Conservation (phyloP, 352 stramenopile genomes). For the Phytophthora capsici region DNA sequence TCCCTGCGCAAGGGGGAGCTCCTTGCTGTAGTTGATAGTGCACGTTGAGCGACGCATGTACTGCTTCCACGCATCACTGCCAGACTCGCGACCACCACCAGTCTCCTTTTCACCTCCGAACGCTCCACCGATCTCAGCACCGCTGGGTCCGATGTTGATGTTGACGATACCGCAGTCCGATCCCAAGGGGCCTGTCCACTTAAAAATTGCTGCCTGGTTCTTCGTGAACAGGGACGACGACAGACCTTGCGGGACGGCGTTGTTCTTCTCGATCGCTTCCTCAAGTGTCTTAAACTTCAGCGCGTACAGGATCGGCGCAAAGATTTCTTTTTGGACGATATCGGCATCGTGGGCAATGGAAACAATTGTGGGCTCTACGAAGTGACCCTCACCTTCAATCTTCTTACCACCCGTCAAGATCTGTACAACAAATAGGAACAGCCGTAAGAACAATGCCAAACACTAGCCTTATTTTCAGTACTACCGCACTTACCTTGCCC, state of each 20-base stretch:
- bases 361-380: slow-evolving; percentile 92
- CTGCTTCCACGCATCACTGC: slow-evolving; percentile 94
- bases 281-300: slow-evolving; percentile 91
- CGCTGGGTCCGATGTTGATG: slow-evolving; percentile 92
- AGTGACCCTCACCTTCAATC: slow-evolving; percentile 83
- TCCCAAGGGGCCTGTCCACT: slow-evolving; percentile 90
- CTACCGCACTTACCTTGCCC: slow-evolving; percentile 61
- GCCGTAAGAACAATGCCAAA: slow-evolving; percentile 5
- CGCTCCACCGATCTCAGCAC: slow-evolving; percentile 92
- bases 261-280: slow-evolving; percentile 93
- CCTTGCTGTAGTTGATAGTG: slow-evolving; percentile 94
- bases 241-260: slow-evolving; percentile 92
- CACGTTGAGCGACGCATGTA: slow-evolving; percentile 95
- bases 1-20: slow-evolving; percentile 91
- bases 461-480: slow-evolving; percentile 2
- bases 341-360: slow-evolving; percentile 80
- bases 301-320: slow-evolving; percentile 92
- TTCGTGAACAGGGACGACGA: slow-evolving; percentile 93
- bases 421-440: slow-evolving; percentile 38
- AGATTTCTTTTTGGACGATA: slow-evolving; percentile 93
- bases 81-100: slow-evolving; percentile 90
- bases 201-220: slow-evolving; percentile 92
- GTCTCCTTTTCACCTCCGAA: slow-evolving; percentile 95
- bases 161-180: slow-evolving; percentile 95
- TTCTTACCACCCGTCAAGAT: slow-evolving; percentile 89